Evolutionary conservation across 495 filamentous ascomycete genomes (phyloP).

Genomic region (Penicillium simplicissimum): DNA sequence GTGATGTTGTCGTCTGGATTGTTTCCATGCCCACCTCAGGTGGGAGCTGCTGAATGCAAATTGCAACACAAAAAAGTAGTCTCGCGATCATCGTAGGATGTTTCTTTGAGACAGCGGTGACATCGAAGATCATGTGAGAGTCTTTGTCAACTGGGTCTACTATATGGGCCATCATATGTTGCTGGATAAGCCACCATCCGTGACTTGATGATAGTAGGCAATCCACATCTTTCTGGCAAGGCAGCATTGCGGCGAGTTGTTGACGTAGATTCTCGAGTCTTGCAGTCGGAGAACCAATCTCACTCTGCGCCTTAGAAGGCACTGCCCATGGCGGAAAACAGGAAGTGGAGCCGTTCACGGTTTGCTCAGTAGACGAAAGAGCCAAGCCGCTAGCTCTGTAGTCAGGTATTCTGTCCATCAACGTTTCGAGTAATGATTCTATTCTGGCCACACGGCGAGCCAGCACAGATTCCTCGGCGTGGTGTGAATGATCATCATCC

Average conservation of each 20-base stretch:
- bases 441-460: conserved; percentile 1
- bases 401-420: neutral
- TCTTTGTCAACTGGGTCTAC: neutral
- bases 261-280: conserved; percentile 10
- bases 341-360: neutral
- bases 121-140: neutral
- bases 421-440: conserved; percentile 2
- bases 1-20: conserved; percentile 8
- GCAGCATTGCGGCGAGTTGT: conserved; percentile 14
- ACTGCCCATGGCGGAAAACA: neutral
- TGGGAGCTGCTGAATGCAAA: conserved; percentile 21
- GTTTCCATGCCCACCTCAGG: conserved; percentile 8
- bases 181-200: conserved; percentile 17
- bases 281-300: neutral
- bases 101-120: neutral
- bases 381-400: neutral
- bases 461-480: neutral
- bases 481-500: conserved; percentile 11
- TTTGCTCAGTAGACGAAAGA: neutral
- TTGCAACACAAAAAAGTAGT: conserved; percentile 18
- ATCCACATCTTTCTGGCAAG: conserved; percentile 15
- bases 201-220: conserved; percentile 11
- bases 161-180: conserved; percentile 16
- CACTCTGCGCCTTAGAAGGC: neutral
- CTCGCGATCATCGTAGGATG: conserved; percentile 17